Conservation (phyloP, 1,284 basidiomycete genomes). For the Cutaneotrichosporon dermatis region DNA sequence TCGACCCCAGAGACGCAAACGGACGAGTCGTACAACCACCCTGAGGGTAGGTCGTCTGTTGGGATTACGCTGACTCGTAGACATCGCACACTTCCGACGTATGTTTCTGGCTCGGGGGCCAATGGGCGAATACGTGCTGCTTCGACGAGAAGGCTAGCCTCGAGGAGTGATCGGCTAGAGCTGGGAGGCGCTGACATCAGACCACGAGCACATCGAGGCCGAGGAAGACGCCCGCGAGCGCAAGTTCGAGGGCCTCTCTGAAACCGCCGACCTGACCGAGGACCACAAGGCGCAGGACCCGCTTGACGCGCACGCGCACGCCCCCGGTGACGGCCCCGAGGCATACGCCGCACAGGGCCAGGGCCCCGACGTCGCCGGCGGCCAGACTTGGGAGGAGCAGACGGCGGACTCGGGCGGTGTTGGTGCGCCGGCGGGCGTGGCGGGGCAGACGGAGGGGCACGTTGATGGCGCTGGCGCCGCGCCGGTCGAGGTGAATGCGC, state of each 20-base stretch:
- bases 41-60: slow-evolving; percentile 60
- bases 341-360: neutral
- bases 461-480: neutral
- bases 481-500: neutral
- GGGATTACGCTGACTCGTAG: slow-evolving; percentile 10
- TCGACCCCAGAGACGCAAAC: slow-evolving; percentile 94
- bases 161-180: too few species aligned
- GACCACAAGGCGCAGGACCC: slow-evolving; percentile 45
- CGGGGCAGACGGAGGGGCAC: neutral
- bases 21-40: slow-evolving; percentile 87
- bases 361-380: slow-evolving; percentile 5
- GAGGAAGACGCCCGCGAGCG: slow-evolving; percentile 62
- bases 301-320: slow-evolving; percentile 42
- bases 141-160: too few species aligned
- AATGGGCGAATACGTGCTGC: too few species aligned
- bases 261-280: slow-evolving; percentile 34
- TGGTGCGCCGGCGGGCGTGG: neutral
- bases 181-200: slow-evolving; percentile 42
- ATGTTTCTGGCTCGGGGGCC: slow-evolving; percentile 1
- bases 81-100: slow-evolving; percentile 45
- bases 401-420: neutral
- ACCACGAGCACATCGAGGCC: slow-evolving; percentile 77
- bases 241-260: slow-evolving; percentile 41
- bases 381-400: slow-evolving; percentile 1
- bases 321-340: slow-evolving; percentile 35